Evolutionary conservation across 2,329 filamentous ascomycete species (phyloP).

Genomic region (Beauveria varroae): DNA sequence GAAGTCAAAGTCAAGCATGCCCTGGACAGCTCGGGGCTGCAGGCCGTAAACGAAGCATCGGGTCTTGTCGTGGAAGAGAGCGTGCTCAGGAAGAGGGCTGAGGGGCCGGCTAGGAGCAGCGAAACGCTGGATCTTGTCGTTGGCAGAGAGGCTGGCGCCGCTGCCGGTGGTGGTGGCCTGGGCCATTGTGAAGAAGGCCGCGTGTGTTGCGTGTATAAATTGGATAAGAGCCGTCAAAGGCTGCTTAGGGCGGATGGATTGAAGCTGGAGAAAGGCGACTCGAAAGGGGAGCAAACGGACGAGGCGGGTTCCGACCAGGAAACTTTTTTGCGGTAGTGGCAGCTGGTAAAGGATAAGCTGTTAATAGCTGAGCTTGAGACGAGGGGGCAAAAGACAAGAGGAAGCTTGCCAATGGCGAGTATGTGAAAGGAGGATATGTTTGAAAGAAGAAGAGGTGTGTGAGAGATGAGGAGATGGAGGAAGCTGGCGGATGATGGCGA

Average conservation of each 20-base stretch:
- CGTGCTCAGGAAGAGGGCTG: constrained; percentile 80
- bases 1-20: constrained; percentile 99
- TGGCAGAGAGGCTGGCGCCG: constrained; percentile 60
- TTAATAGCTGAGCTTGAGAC: neutral
- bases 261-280: constrained; percentile 6
- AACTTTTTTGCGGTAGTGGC: constrained; percentile 5
- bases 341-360: neutral
- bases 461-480: constrained; percentile 5
- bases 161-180: constrained; percentile 38
- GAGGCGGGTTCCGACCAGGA: constrained; percentile 8
- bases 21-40: constrained; percentile 86
- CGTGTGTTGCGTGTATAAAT: constrained; percentile 11
- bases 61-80: constrained; percentile 98
- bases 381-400: neutral
- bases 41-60: constrained; percentile 99
- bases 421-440: constrained; percentile 14
- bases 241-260: constrained; percentile 11
- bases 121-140: constrained; percentile 99
- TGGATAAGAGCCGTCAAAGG: constrained; percentile 10
- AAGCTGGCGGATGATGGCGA: constrained; percentile 9
- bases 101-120: constrained; percentile 83
- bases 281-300: constrained; percentile 8
- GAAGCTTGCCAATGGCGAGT: constrained; percentile 6
- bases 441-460: neutral
- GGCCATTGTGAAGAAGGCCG: constrained; percentile 42